Base-by-base conservation (phyloP, 1,284 basidiomycete species). In the Pascua guehoae region DNA sequence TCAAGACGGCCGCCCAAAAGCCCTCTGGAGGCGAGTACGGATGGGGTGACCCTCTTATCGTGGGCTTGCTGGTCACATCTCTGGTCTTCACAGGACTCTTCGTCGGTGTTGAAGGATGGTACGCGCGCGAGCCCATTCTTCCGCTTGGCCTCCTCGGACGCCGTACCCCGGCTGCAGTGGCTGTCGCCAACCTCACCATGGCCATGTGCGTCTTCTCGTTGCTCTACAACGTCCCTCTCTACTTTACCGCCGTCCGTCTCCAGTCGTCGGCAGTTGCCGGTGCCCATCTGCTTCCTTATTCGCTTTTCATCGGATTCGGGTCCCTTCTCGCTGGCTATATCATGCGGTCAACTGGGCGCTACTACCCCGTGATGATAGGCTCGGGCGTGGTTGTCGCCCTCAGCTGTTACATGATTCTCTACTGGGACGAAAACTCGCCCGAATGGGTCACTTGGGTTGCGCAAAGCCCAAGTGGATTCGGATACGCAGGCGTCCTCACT, bases 151-250 rank as follows among this genome's bases (percentile, higher is more conserved):
- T 94, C 60, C 82, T 94, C 54, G 82, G 79, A 18, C 64, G 66
- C 16, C 66, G 68, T 54, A 92, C 88, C 10, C 89, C 90, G 5
- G 78, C 89, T 12, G 85, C 87, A 14, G 85, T 93, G 17, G 88
- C 88, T 2, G 60, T 91, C 56, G 83, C 84, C 47, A 93, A 92
- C 75, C 83, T 96, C 61, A 73, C 69, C 50, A 70, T 76, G 55
- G 69, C 68, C 14, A 84, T 87, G 74, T 82, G 85, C 39, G 85
- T 88, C 44, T 93, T 90, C 73, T 89, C 89, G 1, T 85, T 88
- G 82, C 79, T 93, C 40, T 94, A 93, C 76, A 91, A 91, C 71
- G 81, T 89, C 32, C 91, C 91, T n/a, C 75, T 93, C 72, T 93
- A 90, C 78, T 94, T 92, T 68, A 86, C 88, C 58, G 86, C 90